A percentile compares a stretch with the other conserved stretches of the same genome.
These are phyloP conservation scores for Fusarium nurragi DNA, from an alignment of 2,329 filamentous ascomycete genomes.

Conservation along the genomic window DNA sequence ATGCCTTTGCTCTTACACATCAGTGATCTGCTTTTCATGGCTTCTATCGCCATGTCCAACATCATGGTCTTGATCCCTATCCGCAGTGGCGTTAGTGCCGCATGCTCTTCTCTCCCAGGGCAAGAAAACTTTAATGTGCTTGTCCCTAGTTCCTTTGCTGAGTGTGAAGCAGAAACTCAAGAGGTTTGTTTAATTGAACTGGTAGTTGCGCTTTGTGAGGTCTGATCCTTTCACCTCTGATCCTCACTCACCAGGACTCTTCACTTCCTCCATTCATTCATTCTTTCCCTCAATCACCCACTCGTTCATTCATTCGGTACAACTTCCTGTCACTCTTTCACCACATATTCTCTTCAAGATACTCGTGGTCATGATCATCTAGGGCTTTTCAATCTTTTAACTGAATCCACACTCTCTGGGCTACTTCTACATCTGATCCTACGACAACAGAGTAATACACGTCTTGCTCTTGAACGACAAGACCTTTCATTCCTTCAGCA, in stretches of 20 bases:
- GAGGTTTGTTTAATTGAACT: constrained; percentile 26
- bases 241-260: constrained; percentile 14
- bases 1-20: background rate
- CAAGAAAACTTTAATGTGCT: constrained; percentile 27
- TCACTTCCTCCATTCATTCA: constrained; percentile 15
- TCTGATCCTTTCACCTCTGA: background rate
- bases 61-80: constrained; percentile 13
- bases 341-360: constrained; percentile 4
- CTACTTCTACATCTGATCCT: background rate
- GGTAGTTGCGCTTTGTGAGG: constrained; percentile 4
- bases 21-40: constrained; percentile 10
- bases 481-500: background rate
- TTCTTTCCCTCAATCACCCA: background rate
- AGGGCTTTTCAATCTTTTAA: constrained; percentile 24
- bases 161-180: constrained; percentile 15
- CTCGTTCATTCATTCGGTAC: constrained; percentile 12
- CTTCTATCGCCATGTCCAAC: constrained; percentile 32
- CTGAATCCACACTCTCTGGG: background rate
- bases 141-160: constrained; percentile 2
- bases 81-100: constrained; percentile 24
- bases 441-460: background rate
- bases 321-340: constrained; percentile 17
- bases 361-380: constrained; percentile 8
- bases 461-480: background rate
- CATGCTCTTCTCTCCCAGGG: constrained; percentile 15